These are phyloP conservation scores for Penicillium sp. DNA, from an alignment of 2,329 filamentous ascomycete genomes.

Conservation along the genomic window DNA sequence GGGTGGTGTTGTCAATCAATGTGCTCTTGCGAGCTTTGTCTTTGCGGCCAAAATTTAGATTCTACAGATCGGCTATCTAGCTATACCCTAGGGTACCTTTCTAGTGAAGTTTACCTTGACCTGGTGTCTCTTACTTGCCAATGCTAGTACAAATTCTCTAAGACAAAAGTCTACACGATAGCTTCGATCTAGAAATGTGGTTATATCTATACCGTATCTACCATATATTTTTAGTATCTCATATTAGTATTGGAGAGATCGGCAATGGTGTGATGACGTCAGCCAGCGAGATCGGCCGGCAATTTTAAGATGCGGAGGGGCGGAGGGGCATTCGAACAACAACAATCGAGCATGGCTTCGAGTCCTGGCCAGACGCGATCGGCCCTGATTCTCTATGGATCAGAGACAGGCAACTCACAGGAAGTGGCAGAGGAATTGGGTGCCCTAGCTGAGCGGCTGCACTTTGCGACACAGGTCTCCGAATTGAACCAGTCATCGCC, in stretches of 20 bases:
- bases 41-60: neutral
- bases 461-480: conserved; percentile 74
- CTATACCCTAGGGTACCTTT: too few relatives aligned
- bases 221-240: too few relatives aligned
- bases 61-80: neutral
- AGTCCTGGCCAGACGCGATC: conserved; percentile 39
- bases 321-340: conserved; percentile 18
- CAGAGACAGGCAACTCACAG: conserved; percentile 92
- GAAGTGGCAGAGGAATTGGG: conserved; percentile 88
- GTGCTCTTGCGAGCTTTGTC: neutral
- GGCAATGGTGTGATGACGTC: conserved; percentile 33
- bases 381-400: conserved; percentile 83
- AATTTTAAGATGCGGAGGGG: conserved; percentile 22
- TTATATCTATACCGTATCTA: too few relatives aligned
- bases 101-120: too few relatives aligned
- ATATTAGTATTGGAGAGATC: neutral
- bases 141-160: too few relatives aligned
- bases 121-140: too few relatives aligned
- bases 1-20: neutral
- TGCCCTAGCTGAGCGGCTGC: conserved; percentile 72
- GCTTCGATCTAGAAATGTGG: too few relatives aligned
- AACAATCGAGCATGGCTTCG: conserved; percentile 30
- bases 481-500: conserved; percentile 78
- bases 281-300: conserved; percentile 28
- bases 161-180: too few relatives aligned